Base-by-base conservation (phyloP, 2,329 filamentous ascomycete species). In the Elsinoe perseae region DNA sequence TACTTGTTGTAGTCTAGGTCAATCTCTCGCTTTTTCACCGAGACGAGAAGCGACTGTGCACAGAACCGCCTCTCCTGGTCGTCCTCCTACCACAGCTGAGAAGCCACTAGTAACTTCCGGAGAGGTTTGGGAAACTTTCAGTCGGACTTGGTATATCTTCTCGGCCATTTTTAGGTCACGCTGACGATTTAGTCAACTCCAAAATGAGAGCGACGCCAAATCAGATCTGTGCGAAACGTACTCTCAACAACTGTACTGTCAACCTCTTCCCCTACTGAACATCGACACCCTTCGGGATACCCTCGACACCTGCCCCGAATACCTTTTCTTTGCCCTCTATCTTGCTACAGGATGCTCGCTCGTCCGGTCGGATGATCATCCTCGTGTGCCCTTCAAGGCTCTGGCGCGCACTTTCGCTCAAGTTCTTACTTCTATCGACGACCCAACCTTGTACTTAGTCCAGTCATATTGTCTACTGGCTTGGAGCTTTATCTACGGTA, bases 221-320 rank as follows among this genome's bases (percentile, higher is more conserved):
- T 27, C 53, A 7, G 38, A 56, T 38, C 16, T 56, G 9, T 27
- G n/a, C 1, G 40, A 32, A 5, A 46, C 34, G 10, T 56, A 56
- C 28, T 27, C 38, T 16, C 40, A 48, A n/a, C 27, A 40, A 6
- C 14, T 56, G 10, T 38, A 56, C 28, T 56, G 36, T 16, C 53
- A 56, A 34, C 53, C 53, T n/a, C 42, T 56, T 1, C 53, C 53
- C 14, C 40, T 56, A 20, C 30, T 56, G 2, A 38, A 56, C 28
- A 16, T 21, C 4, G 28, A 28, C 40, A 21, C 9, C 16, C 8
- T 56, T 9, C 28, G 36, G 2, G 27, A 30, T 8, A 27, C 30
- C 8, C 5, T 44, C 9, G 23, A 56, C 14, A 32, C 27, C 16
- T 36, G 38, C n/a, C 53, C 38, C 6, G 28, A 36, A 9, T 25